Conservation (phyloP, 2,329 filamentous ascomycete genomes). For the Penicillium aurantiogriseum region DNA sequence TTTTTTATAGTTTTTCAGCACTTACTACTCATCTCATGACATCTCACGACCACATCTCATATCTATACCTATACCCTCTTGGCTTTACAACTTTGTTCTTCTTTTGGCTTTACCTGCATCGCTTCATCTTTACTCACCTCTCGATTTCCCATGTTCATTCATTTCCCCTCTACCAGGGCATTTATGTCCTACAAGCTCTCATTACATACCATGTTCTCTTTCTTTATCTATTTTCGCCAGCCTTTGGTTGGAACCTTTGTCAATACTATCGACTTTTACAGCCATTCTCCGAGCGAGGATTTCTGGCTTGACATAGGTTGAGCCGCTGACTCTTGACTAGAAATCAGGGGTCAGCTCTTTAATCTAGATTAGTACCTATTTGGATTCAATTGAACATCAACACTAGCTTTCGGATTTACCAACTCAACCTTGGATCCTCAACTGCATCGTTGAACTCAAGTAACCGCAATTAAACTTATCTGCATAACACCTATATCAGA, state of each 20-base stretch:
- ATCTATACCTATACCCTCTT: conserved; percentile 6
- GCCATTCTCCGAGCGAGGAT: background rate
- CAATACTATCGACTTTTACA: background rate
- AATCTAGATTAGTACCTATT: background rate
- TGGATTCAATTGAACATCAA: background rate
- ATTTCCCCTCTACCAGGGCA: background rate
- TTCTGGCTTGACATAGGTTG: background rate
- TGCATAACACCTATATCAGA: background rate
- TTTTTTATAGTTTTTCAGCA: background rate
- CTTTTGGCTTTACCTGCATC: background rate
- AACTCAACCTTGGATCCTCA: background rate
- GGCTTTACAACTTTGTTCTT: background rate
- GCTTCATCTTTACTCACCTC: background rate
- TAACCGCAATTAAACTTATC: background rate
- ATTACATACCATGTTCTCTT: background rate
- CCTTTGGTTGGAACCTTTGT: background rate
- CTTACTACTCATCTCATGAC: conserved; percentile 1
- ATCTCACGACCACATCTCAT: conserved; percentile 1
- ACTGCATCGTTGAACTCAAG: background rate
- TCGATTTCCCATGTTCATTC: background rate
- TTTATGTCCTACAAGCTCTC: background rate
- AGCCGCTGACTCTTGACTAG: background rate
- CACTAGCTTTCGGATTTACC: background rate
- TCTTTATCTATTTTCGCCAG: background rate
- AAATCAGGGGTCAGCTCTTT: background rate